Base-by-base conservation (phyloP, 495 filamentous ascomycete species). In the Neurospora africana region DNA sequence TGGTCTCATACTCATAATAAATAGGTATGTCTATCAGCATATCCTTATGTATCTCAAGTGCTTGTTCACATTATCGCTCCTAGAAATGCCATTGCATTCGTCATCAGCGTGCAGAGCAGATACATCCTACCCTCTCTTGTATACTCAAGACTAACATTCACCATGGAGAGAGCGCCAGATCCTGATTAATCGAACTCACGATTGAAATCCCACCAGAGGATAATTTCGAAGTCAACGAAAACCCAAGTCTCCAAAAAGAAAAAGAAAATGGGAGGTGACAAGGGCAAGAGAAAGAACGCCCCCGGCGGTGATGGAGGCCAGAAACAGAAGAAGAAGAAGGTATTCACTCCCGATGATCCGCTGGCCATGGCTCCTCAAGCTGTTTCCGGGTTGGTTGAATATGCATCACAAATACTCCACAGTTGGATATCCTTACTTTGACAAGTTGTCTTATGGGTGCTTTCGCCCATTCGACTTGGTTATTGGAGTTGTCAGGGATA, bases 291-390 rank as follows among this genome's bases (percentile, higher is more conserved):
- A 70, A 81, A 80, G 68, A 75, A 65, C 5, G 74, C 77, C 1
- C 79, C 79, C 4, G 33, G 58, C 27, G 73, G 70, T 37, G 74
- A 68, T 15, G 74, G 27, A 17, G 65, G 40, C 3, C 70, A 73
- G 47, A 74, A 72, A 30, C 39, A 70, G 19, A 81, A 81, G 73
- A 80, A 80, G 69, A 81, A 81, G 72, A 79, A 78, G 78, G 79
- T 78, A 76, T n/a, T 68, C 13, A 23, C 9, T 19, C 53, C 27
- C 6, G 3, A 65, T 65, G 3, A 65, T 65, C 13, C 15, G 6
- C 15, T 35, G 27, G 13, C 23, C 13, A 19, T 19, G 53, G 3
- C 23, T 19, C 53, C 33, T 65, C 27, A 19, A 33, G 23, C 15
- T 30, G 1, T 15, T 19, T 61, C 8, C 13, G 17, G 7, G 13